phyloP scores from a whole-genome alignment of 2,329 filamentous ascomycete genomes.

The Pyricularia sp. region DNA sequence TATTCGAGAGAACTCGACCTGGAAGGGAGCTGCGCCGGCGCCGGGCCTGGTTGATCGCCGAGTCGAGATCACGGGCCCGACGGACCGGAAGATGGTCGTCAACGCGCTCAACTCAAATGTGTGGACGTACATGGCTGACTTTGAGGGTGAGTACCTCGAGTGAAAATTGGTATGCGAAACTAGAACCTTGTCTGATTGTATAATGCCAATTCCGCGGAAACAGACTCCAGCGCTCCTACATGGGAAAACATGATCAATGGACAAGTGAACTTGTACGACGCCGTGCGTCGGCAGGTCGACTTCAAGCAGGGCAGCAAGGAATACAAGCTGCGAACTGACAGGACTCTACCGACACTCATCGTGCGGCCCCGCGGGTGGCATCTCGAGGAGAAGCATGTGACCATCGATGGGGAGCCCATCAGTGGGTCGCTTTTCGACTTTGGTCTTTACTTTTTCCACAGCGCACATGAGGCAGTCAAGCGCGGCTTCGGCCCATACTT shows the following conservation, averaged over 20 bases:
- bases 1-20: slow-evolving; percentile 88
- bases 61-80: slow-evolving; percentile 95
- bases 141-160: slow-evolving; percentile 61
- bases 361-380: slow-evolving; percentile 96
- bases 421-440: slow-evolving; percentile 93
- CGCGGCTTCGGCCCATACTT: slow-evolving; percentile 90
- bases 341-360: slow-evolving; percentile 77
- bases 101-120: slow-evolving; percentile 94
- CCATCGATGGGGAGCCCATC: slow-evolving; percentile 88
- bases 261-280: slow-evolving; percentile 95
- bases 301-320: slow-evolving; percentile 94
- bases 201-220: neutral
- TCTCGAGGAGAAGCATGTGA: slow-evolving; percentile 96
- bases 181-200: neutral
- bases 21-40: slow-evolving; percentile 86
- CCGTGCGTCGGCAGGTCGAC: slow-evolving; percentile 85
- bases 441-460: slow-evolving; percentile 98
- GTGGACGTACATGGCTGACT: slow-evolving; percentile 99
- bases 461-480: slow-evolving; percentile 78
- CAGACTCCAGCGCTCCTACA: slow-evolving; percentile 89
- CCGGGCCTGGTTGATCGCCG: slow-evolving; percentile 88
- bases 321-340: slow-evolving; percentile 93
- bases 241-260: slow-evolving; percentile 99
- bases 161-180: slow-evolving; percentile 4
- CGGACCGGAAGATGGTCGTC: slow-evolving; percentile 97